Evolutionary conservation across 1,139 yeast genomes (phyloP).

Genomic region (Dujonia santamariae): DNA sequence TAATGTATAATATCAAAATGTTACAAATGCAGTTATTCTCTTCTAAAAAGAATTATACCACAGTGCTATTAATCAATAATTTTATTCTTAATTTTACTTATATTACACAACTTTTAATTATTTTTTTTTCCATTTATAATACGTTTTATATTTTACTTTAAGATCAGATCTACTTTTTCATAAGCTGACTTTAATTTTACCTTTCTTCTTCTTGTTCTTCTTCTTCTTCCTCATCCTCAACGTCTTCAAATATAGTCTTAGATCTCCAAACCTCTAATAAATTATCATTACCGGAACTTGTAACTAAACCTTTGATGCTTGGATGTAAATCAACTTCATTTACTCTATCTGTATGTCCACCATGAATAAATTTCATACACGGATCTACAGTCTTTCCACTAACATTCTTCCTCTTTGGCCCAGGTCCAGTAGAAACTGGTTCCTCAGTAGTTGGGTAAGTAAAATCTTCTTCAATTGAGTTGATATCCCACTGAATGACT

Average conservation of each 20-base stretch:
- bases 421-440: slow-evolving; percentile 14
- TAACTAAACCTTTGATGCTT: slow-evolving; percentile 33
- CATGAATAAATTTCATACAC: slow-evolving; percentile 56
- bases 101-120: too few species aligned
- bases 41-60: too few species aligned
- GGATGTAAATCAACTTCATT: slow-evolving; percentile 54
- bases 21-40: too few species aligned
- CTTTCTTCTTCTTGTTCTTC: slow-evolving; percentile 2
- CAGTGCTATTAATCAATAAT: too few species aligned
- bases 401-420: slow-evolving; percentile 23
- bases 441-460: slow-evolving; percentile 23
- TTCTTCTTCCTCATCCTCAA: slow-evolving; percentile 39
- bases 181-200: neutral
- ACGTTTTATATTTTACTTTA: too few species aligned
- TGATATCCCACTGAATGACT: slow-evolving; percentile 50
- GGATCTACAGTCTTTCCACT: slow-evolving; percentile 48
- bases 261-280: slow-evolving; percentile 56
- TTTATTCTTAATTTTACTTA: too few species aligned
- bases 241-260: slow-evolving; percentile 37
- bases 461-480: slow-evolving; percentile 43
- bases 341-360: slow-evolving; percentile 55
- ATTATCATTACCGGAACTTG: slow-evolving; percentile 52
- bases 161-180: too few species aligned
- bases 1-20: too few species aligned
- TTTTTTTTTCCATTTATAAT: too few species aligned